These are phyloP conservation scores for Eucalyptus virginea DNA, from an alignment of 345 rosid species.

Conservation along the genomic window DNA sequence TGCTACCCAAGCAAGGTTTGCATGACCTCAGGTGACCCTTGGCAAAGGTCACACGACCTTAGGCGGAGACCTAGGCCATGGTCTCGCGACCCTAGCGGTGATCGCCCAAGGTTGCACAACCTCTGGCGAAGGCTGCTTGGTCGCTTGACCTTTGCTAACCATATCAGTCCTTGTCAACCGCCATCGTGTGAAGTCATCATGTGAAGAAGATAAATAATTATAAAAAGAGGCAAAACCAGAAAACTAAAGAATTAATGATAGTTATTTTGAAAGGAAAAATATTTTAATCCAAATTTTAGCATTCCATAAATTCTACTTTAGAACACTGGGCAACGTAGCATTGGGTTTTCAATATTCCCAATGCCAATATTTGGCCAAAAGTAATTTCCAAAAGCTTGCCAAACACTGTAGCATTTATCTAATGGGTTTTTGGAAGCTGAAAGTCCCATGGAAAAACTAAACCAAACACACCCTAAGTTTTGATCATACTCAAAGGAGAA, in stretches of 20 bases:
- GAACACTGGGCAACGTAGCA: no score
- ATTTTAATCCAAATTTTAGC: no score
- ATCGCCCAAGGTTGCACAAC: background rate
- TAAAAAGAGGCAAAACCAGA: fast-evolving
- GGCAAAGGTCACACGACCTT: no score
- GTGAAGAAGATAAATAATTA: background rate
- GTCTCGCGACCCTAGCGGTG: fast-evolving
- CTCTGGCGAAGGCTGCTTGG: fast-evolving
- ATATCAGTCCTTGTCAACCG: fast-evolving
- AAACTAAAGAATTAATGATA: background rate
- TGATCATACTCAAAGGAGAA: background rate
- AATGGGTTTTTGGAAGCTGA: background rate
- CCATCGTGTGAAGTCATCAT: background rate
- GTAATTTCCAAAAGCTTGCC: background rate
- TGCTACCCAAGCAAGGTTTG: background rate
- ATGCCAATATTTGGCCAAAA: background rate
- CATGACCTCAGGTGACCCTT: no score
- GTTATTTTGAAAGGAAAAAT: background rate
- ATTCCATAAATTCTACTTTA: no score
- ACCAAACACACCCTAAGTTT: background rate
- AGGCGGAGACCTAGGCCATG: background rate
- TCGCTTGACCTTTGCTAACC: fast-evolving
- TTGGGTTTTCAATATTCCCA: background rate
- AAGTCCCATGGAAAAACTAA: background rate
- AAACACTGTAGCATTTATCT: no score